These are phyloP conservation scores for Heterobasidion occidentale DNA, from an alignment of 1,284 basidiomycete genomes.

Conservation along the genomic window DNA sequence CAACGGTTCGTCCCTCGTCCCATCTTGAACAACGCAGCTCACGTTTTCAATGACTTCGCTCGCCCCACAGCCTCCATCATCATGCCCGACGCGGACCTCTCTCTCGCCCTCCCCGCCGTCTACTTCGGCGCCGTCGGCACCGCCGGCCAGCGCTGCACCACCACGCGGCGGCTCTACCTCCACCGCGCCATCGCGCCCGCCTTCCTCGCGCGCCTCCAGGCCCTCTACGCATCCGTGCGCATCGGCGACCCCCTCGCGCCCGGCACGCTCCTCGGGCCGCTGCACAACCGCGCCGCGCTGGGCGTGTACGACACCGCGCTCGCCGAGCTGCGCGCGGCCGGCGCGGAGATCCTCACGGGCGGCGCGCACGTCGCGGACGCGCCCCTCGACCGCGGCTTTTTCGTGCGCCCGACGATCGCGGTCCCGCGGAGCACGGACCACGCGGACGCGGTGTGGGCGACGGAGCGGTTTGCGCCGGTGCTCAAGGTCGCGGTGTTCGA, in stretches of 20 bases:
- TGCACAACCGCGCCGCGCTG: conserved; percentile 72
- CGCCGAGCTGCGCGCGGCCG: conserved; percentile 51
- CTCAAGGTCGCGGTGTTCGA: conserved; percentile 87
- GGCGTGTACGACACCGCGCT: conserved; percentile 60
- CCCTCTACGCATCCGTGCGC: conserved; percentile 59
- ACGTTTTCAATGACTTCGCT: neutral
- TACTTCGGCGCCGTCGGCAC: conserved; percentile 95
- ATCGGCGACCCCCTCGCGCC: conserved; percentile 79
- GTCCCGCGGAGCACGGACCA: conserved; percentile 48
- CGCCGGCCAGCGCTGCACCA: conserved; percentile 91
- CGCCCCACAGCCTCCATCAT: conserved; percentile 71
- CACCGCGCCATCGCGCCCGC: conserved; percentile 72
- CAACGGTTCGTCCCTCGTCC: conserved; percentile 50
- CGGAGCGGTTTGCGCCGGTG: conserved; percentile 84
- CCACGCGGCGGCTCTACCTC: conserved; percentile 84
- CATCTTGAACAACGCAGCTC: neutral
- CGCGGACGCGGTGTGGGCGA: conserved; percentile 58
- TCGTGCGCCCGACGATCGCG: conserved; percentile 84
- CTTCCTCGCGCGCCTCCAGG: conserved; percentile 71
- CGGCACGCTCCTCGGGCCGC: conserved; percentile 76
- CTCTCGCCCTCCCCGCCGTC: conserved; percentile 80
- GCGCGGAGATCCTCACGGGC: conserved; percentile 74
- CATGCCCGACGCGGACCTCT: conserved; percentile 89
- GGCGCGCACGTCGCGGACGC: conserved; percentile 44
- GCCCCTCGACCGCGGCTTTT: conserved; percentile 65